Evolutionary conservation across 2,329 filamentous ascomycete species (phyloP).

Genomic region (Clonostachys rhizophaga): DNA sequence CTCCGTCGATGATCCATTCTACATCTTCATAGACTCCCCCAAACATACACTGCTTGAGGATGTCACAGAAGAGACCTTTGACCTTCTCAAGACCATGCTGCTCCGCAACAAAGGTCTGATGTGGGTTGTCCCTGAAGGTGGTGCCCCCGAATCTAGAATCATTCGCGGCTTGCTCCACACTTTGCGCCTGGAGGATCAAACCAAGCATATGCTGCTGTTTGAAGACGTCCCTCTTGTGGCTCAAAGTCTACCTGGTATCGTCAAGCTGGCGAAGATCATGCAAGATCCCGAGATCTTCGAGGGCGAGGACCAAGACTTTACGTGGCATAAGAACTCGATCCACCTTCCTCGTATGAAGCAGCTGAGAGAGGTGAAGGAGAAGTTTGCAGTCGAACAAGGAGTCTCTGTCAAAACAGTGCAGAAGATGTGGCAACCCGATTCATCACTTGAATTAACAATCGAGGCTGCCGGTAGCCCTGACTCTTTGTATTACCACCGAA

Average conservation of each 20-base stretch:
- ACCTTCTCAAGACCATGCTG: conserved; percentile 2
- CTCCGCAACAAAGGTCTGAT: conserved; percentile 3
- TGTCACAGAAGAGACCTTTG: conserved; percentile 2
- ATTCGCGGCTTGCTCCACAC: conserved; percentile 6
- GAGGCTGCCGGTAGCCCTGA: conserved; percentile 14
- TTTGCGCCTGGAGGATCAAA: conserved; percentile 3
- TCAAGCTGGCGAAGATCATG: conserved; percentile 1
- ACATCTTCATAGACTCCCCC: neutral
- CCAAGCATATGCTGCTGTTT: conserved; percentile 2
- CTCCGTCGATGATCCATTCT: neutral
- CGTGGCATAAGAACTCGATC: conserved; percentile 5
- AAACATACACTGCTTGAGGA: neutral
- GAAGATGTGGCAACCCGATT: conserved; percentile 9
- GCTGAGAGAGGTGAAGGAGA: conserved; percentile 3
- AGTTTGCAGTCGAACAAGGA: conserved; percentile 5
- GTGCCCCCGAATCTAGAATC: conserved; percentile 2
- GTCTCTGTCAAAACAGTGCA: conserved; percentile 10
- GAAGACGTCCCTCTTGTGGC: conserved; percentile 1
- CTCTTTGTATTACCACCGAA: conserved; percentile 8
- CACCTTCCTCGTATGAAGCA: conserved; percentile 6
- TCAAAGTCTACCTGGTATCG: conserved; percentile 2
- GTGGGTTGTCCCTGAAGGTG: conserved; percentile 5
- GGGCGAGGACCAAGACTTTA: conserved; percentile 6
- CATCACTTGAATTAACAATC: conserved; percentile 14
- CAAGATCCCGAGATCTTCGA: neutral